Evolutionary conservation across 148 eudicot species (phyloP), one percentile per base, ranked within the genome.

Genomic region (Vaccinium macrocarpon): DNA sequence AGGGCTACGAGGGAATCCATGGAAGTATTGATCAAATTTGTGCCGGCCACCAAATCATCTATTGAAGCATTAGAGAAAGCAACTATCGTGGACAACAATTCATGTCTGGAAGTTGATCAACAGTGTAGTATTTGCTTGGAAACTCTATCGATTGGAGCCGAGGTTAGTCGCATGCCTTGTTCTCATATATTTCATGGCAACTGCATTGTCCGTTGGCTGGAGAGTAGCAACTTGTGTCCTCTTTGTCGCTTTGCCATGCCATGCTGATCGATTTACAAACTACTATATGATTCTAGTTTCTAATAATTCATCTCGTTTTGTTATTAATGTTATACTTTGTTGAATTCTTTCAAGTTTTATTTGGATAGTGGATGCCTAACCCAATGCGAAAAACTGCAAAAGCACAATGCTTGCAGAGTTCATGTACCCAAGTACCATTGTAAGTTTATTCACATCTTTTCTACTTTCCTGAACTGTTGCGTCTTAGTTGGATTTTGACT

Each of bases 401-500:
- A 38, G 42, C 42, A 38, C 42, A 50, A 51, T 77, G 18, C 21
- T 27, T 8, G 38, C 8, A 29, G 74, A 64, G 18, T 66, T 59
- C 57, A 48, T 14, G 21, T 32, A 56, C 9, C 5, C 35, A 32
- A 32, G 35, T 32, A 32, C 35, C 35, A n/a, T 3, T 71, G 23
- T 1, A 46, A n/a, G 16, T 62, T 19, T 59, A 29, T 56, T 32
- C 25, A 29, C 29, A 1, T 35, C 62, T 66, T 59, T 82, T 2
- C 61, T 83, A 32, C 68, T 49, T 81, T 86, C 49, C 84, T 80
- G 93, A 95, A 98, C 90, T 95, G 75, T 84, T 91, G 8, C 53
- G 89, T 66, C 89, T 97, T 71, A 97, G 99, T 86, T 97, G 99
- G 77, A 97, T 97, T 76, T 88, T 97, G 82, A 91, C 96, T 0